A percentile compares a stretch with the other conserved stretches of the same genome.
phyloP scores from a whole-genome alignment of 148 eudicot genomes.

The Polygonum aviculare region DNA sequence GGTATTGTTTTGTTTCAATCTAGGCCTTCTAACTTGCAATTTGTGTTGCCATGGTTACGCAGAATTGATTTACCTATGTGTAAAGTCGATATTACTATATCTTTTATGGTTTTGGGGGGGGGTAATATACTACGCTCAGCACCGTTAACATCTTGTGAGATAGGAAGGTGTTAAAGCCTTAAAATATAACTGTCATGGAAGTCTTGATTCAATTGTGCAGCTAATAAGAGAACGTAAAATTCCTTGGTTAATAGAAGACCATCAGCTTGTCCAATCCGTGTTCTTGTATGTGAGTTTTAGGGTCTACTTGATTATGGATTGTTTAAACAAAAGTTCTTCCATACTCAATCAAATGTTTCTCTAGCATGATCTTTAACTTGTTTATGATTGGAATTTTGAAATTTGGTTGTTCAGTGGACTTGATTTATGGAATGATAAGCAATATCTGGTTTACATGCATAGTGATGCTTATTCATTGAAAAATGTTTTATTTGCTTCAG shows the following conservation, averaged over 20 bases:
- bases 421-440: background rate
- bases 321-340: background rate
- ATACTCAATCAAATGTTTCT: background rate
- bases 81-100: too few relatives aligned
- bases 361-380: background rate
- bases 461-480: background rate
- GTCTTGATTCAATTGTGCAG: background rate
- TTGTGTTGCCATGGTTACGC: too few relatives aligned
- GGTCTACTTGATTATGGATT: background rate
- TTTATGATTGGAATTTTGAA: background rate
- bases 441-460: background rate
- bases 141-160: background rate
- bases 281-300: background rate
- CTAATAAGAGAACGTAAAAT: background rate
- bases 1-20: too few relatives aligned
- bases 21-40: too few relatives aligned
- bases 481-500: constrained; percentile 15
- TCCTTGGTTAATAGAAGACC: background rate
- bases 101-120: too few relatives aligned
- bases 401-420: background rate
- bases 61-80: too few relatives aligned
- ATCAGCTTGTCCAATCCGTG: background rate
- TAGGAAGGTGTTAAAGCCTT: background rate
- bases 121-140: too few relatives aligned
- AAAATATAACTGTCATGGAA: background rate